Conservation (phyloP, 2,329 filamentous ascomycete genomes). For the Aspergillus hiratsukae region DNA sequence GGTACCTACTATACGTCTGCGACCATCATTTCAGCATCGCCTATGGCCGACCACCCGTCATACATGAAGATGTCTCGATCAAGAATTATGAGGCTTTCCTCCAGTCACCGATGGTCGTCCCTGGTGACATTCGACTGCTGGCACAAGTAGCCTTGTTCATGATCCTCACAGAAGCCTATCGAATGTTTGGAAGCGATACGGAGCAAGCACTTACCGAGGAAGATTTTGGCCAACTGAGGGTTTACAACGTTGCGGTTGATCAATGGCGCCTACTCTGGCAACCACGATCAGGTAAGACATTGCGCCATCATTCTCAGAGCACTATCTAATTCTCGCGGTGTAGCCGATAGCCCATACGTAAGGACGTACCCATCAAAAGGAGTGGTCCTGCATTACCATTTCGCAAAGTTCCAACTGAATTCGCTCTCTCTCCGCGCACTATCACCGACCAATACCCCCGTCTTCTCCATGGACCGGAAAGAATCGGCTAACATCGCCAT, state of each 20-base stretch:
- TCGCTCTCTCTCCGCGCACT: constrained; percentile 40
- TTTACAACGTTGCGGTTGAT: constrained; percentile 47
- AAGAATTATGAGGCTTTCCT: constrained; percentile 56
- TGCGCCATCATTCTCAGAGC: neutral
- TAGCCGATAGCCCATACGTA: constrained; percentile 43
- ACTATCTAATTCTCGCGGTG: neutral
- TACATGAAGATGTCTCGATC: constrained; percentile 55
- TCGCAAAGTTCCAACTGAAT: constrained; percentile 52
- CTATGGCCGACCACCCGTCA: constrained; percentile 56
- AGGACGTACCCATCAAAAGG: constrained; percentile 49
- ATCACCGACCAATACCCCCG: constrained; percentile 39
- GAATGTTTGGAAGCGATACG: constrained; percentile 54
- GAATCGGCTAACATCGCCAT: constrained; percentile 45
- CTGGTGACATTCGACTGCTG: constrained; percentile 53
- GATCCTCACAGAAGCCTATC: constrained; percentile 54
- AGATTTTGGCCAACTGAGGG: constrained; percentile 48
- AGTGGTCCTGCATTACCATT: constrained; percentile 50
- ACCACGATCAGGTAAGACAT: constrained; percentile 39
- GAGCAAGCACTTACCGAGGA: constrained; percentile 49
- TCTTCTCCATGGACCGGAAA: constrained; percentile 43
- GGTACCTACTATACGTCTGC: constrained; percentile 62
- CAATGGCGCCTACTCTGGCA: constrained; percentile 50
- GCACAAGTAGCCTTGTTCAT: constrained; percentile 57
- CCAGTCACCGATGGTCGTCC: constrained; percentile 48
- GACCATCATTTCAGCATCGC: constrained; percentile 63